A percentile compares a stretch with the other conserved stretches of the same genome.
Conservation (phyloP, 2,329 filamentous ascomycete species). For the Talaromyces sp. region DNA sequence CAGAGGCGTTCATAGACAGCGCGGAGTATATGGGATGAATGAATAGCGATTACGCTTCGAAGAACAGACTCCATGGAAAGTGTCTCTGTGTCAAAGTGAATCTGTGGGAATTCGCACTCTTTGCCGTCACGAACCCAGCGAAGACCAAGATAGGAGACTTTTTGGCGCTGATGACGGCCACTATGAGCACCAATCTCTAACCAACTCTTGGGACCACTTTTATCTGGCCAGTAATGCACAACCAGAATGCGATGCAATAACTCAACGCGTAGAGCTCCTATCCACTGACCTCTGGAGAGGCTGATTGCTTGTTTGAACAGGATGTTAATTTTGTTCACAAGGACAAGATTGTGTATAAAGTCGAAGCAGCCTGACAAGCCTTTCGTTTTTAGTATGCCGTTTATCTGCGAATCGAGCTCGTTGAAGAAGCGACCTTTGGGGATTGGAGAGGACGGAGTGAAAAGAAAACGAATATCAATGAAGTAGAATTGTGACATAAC, state of each 20-base stretch:
- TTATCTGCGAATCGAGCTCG: constrained; percentile 68
- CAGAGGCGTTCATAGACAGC: constrained; percentile 61
- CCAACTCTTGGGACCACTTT: constrained; percentile 77
- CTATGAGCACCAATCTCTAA: constrained; percentile 71
- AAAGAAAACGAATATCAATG: constrained; percentile 83
- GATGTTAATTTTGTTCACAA: constrained; percentile 87
- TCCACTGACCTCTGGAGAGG: constrained; percentile 70
- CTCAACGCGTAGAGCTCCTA: constrained; percentile 72
- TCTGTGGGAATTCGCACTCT: constrained; percentile 65
- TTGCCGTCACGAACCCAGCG: constrained; percentile 85
- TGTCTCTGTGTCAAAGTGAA: constrained; percentile 63
- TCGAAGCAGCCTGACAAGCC: constrained; percentile 79
- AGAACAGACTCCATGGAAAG: constrained; percentile 74
- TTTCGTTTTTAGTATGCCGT: constrained; percentile 65
- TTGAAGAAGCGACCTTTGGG: constrained; percentile 60
- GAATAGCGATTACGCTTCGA: constrained; percentile 69
- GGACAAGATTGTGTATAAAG: constrained; percentile 78
- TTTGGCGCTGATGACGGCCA: constrained; percentile 21
- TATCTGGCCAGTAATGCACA: constrained; percentile 84
- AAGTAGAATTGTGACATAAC: constrained; percentile 85
- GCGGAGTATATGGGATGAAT: constrained; percentile 69
- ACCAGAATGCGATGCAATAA: constrained; percentile 75
- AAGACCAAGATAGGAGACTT: constrained; percentile 37
- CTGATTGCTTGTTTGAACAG: constrained; percentile 72
- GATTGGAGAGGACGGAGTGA: constrained; percentile 66